Evolutionary conservation across 2,329 filamentous ascomycete species (phyloP), one percentile per base, ranked within the genome.

Genomic region (Ophiostoma triangulosporum): DNA sequence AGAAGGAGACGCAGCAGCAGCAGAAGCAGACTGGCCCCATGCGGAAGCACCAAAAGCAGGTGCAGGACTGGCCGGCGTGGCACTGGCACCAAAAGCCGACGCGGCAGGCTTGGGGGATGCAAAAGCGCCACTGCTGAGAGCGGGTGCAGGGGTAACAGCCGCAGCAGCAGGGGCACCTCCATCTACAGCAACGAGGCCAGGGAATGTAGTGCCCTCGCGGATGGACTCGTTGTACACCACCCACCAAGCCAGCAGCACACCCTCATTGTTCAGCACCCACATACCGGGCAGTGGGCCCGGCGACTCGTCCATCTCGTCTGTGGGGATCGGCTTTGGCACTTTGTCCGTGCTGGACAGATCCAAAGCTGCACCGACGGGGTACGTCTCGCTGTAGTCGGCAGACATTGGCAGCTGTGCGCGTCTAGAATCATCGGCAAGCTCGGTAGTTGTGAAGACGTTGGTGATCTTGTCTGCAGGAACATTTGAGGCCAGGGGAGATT

Each of bases 211-310:
- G 3, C 83, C 83, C 60, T 83, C 73, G 56, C 83, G 80, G 57
- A 98, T 82, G 2, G 91, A 89, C 40, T 94, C 88, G 33, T 85
- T 80, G 68, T 96, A 96, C 20, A 97, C 78, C 43, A 97, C 70
- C 88, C 91, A 96, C 89, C 91, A 98, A 12, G 82, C 77, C 46
- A 80, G 81, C 15, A 98, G 72, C 9, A 95, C 70, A 58, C 93
- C 93, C 62, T 96, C 88, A 59, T 95, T 84, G 56, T 94, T 97
- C 15, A 98, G 72, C 29, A 88, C 76, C 75, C 93, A 84, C 40
- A 95, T 73, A 11, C 83, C 88, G 6, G 93, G 93, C 8, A 97
- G 69, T 12, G 93, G 91, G 1, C 80, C 82, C 0, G 83, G 76
- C 4, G 89, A 94, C 62, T 90, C 78, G 31, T 85, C 77, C 48